These are phyloP conservation scores for Penicillium maclennaniae DNA, from an alignment of 495 filamentous ascomycete species.

Conservation along the genomic window DNA sequence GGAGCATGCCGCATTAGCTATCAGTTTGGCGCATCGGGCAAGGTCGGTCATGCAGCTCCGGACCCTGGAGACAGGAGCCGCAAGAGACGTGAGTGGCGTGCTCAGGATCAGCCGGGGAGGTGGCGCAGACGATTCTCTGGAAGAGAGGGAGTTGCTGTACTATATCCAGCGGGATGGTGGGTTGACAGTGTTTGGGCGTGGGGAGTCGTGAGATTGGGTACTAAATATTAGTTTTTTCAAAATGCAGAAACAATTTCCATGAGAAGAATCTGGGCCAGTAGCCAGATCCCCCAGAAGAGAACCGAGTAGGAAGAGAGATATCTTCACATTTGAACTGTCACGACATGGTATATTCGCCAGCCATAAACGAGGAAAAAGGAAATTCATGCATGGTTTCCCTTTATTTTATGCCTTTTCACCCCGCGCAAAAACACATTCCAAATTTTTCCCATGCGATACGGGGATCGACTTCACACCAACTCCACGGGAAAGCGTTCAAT, in stretches of 20 bases:
- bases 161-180: constrained; percentile 73
- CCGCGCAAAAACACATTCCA: constrained; percentile 20
- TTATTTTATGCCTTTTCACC: constrained; percentile 28
- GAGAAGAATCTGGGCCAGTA: not conserved
- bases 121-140: constrained; percentile 33
- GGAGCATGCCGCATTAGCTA: constrained; percentile 64
- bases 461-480: constrained; percentile 37
- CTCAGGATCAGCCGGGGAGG: constrained; percentile 66
- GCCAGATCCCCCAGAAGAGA: not conserved
- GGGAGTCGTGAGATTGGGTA: constrained; percentile 37
- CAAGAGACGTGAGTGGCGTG: constrained; percentile 88
- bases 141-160: constrained; percentile 76
- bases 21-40: constrained; percentile 72
- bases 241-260: not conserved
- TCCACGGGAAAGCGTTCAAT: constrained; percentile 37
- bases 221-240: not conserved
- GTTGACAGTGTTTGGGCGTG: constrained; percentile 75
- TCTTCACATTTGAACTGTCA: constrained; percentile 43
- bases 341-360: constrained; percentile 45
- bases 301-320: constrained; percentile 29
- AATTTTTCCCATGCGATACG: constrained; percentile 19
- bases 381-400: constrained; percentile 44
- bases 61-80: constrained; percentile 75
- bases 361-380: constrained; percentile 42
- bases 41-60: constrained; percentile 63